phyloP scores from a whole-genome alignment of 495 filamentous ascomycete genomes.

The Aspergillus hancockii region DNA sequence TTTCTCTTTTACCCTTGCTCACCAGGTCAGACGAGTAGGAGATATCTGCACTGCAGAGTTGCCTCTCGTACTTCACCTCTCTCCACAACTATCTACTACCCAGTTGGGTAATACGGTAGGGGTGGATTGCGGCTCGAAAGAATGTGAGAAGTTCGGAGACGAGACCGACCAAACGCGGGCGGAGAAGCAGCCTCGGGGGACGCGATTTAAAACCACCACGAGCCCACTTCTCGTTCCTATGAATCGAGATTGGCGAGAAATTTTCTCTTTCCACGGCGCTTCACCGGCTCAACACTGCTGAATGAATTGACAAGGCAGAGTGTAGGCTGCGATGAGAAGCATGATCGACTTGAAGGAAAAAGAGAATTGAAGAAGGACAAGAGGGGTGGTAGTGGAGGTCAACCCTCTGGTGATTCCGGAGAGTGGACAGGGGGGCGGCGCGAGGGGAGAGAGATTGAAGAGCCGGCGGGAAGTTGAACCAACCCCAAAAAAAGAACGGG shows the following conservation, averaged over 20 bases:
- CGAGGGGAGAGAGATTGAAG: conserved; percentile 19
- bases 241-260: conserved; percentile 1
- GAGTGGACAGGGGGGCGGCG: conserved; percentile 21
- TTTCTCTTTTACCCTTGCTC: conserved; percentile 8
- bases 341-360: conserved; percentile 23
- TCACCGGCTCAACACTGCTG: conserved; percentile 25
- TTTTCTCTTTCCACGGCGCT: neutral
- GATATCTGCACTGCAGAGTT: conserved; percentile 31
- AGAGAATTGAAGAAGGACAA: conserved; percentile 8
- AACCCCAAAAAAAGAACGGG: neutral
- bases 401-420: conserved; percentile 15
- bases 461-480: conserved; percentile 18
- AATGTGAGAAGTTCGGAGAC: conserved; percentile 16
- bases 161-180: conserved; percentile 24
- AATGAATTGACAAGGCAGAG: conserved; percentile 24
- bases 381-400: conserved; percentile 11
- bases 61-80: conserved; percentile 17
- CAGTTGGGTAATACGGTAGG: conserved; percentile 18
- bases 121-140: conserved; percentile 13
- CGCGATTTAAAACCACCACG: conserved; percentile 23
- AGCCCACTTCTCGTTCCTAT: conserved; percentile 10
- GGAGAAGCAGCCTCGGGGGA: conserved; percentile 23
- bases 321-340: conserved; percentile 19
- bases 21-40: conserved; percentile 12
- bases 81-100: conserved; percentile 14